Percentiles rank a stretch among this genome's conserved stretches.
Evolutionary conservation across 352 stramenopile species (phyloP).

Genomic region (Phytophthora aleatoria): DNA sequence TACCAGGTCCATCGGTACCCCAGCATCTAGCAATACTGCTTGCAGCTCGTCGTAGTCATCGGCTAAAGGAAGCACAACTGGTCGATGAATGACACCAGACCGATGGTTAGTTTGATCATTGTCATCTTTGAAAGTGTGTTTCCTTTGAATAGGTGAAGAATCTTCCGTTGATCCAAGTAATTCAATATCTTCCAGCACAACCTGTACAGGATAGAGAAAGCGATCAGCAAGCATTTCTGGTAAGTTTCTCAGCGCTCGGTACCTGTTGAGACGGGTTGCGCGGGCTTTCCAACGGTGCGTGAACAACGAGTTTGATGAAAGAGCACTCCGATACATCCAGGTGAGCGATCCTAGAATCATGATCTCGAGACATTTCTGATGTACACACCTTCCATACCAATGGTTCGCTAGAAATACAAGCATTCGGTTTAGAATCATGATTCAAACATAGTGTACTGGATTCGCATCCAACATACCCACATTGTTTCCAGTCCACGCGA

Average conservation of each 20-base stretch:
- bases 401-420: conserved; percentile 11
- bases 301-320: conserved; percentile 43
- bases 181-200: conserved; percentile 40
- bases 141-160: not conserved
- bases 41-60: conserved; percentile 31
- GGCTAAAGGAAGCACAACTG: not conserved
- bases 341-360: conserved; percentile 15
- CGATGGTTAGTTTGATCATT: not conserved
- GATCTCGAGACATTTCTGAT: not conserved
- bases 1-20: conserved; percentile 42
- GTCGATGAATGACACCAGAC: conserved; percentile 2
- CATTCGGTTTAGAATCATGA: not conserved
- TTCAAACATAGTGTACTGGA: not conserved
- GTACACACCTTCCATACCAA: conserved; percentile 9
- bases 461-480: conserved; percentile 19
- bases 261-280: conserved; percentile 30
- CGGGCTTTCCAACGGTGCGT: conserved; percentile 7
- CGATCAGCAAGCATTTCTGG: not conserved
- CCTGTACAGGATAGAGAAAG: conserved; percentile 7
- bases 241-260: not conserved
- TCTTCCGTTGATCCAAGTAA: conserved; percentile 19
- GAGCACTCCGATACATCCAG: conserved; percentile 25
- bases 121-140: not conserved
- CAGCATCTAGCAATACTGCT: conserved; percentile 37
- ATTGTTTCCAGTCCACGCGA: conserved; percentile 29